Evolutionary conservation across 1,139 yeast species (phyloP).

Genomic region (Candida tropicalis): DNA sequence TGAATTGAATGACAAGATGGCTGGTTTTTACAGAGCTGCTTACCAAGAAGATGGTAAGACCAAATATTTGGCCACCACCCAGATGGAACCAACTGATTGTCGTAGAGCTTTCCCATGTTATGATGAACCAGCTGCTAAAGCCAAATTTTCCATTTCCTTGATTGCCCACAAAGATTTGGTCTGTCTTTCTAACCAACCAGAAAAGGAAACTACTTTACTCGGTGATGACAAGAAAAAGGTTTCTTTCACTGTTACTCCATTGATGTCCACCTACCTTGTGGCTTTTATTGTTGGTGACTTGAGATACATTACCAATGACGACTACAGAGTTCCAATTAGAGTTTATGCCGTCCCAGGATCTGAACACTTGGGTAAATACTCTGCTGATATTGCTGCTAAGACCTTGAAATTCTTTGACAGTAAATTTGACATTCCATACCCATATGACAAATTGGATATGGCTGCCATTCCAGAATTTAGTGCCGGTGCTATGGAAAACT

Average conservation of each 20-base stretch:
- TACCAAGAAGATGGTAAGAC: slow-evolving; percentile 64
- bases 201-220: slow-evolving; percentile 46
- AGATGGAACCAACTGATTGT: slow-evolving; percentile 89
- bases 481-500: slow-evolving; percentile 67
- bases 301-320: slow-evolving; percentile 65
- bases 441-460: slow-evolving; percentile 61
- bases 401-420: slow-evolving; percentile 54
- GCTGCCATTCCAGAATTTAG: slow-evolving; percentile 60
- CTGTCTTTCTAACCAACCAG: slow-evolving; percentile 82
- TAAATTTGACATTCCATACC: slow-evolving; percentile 58
- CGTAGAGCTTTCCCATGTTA: slow-evolving; percentile 90
- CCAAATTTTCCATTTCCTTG: slow-evolving; percentile 69
- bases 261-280: slow-evolving; percentile 77
- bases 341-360: slow-evolving; percentile 58
- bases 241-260: slow-evolving; percentile 56
- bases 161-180: slow-evolving; percentile 61
- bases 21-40: slow-evolving; percentile 81
- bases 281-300: slow-evolving; percentile 82
- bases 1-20: slow-evolving; percentile 76
- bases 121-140: slow-evolving; percentile 86
- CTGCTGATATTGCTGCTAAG: slow-evolving; percentile 54
- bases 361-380: slow-evolving; percentile 50
- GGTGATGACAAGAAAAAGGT: slow-evolving; percentile 54
- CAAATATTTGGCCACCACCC: slow-evolving; percentile 76
- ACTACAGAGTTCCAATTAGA: slow-evolving; percentile 64